Evolutionary conservation across 768 basidiomycete genomes (phyloP).

Genomic region (Cyathus striatus): DNA sequence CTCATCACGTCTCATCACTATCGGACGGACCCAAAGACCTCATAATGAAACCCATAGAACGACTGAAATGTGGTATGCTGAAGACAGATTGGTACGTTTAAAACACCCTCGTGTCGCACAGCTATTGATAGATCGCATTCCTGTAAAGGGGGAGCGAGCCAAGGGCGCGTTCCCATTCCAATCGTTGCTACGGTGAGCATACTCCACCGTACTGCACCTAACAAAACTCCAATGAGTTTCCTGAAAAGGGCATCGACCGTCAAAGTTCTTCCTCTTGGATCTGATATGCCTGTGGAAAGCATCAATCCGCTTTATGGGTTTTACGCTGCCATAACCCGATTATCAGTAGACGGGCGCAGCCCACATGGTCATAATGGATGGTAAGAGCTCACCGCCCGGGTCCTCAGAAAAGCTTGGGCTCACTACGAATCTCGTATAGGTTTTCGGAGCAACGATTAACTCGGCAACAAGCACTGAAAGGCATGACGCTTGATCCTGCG

Average conservation of each 20-base stretch:
- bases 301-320: conserved; percentile 88
- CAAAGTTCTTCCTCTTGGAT: conserved; percentile 74
- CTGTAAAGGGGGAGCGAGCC: conserved; percentile 86
- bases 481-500: conserved; percentile 88
- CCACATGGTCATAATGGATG: conserved; percentile 85
- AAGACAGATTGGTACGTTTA: conserved; percentile 59
- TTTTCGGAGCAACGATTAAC: conserved; percentile 76
- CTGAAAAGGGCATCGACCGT: conserved; percentile 37
- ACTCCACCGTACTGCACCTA: no score
- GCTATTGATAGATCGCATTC: no score
- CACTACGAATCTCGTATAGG: no score
- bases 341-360: conserved; percentile 62
- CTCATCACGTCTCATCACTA: background rate
- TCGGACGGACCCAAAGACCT: no score
- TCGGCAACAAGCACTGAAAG: conserved; percentile 77
- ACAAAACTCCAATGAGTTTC: background rate
- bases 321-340: conserved; percentile 81
- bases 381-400: no score
- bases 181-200: conserved; percentile 63
- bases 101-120: background rate
- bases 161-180: conserved; percentile 92
- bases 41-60: no score
- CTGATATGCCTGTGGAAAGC: conserved; percentile 91
- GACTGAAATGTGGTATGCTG: conserved; percentile 92
- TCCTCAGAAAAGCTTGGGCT: no score